Percentiles rank a stretch among this genome's conserved stretches.
phyloP scores from a whole-genome alignment of 768 basidiomycete species.

The Calocera viscosa region DNA sequence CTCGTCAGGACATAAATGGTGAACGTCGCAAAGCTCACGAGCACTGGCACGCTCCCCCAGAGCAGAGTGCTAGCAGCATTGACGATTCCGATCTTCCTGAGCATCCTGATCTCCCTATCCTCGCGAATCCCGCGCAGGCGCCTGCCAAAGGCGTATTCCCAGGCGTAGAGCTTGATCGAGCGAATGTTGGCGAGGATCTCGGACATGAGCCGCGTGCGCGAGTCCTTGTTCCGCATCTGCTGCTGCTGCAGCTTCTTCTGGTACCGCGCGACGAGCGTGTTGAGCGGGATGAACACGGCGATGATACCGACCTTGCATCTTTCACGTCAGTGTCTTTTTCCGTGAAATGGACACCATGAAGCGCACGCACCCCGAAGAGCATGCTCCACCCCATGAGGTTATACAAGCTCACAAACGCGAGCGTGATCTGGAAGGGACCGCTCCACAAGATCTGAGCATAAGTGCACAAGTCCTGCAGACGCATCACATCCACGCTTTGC shows the following conservation, averaged over 20 bases:
- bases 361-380: slow-evolving; percentile 72
- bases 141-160: slow-evolving; percentile 83
- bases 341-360: slow-evolving; percentile 75
- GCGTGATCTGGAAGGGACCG: slow-evolving; percentile 75
- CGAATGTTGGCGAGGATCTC: slow-evolving; percentile 89
- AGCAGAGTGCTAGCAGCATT: slow-evolving; percentile 36
- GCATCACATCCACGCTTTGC: slow-evolving; percentile 75
- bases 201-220: slow-evolving; percentile 75
- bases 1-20: slow-evolving; percentile 24
- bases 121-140: slow-evolving; percentile 71
- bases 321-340: slow-evolving; percentile 38
- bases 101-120: slow-evolving; percentile 65
- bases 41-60: slow-evolving; percentile 31
- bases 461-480: slow-evolving; percentile 67
- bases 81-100: slow-evolving; percentile 67
- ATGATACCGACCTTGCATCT: slow-evolving; percentile 21
- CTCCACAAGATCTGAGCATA: slow-evolving; percentile 76
- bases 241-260: slow-evolving; percentile 66
- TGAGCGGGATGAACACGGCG: slow-evolving; percentile 25
- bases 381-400: slow-evolving; percentile 83
- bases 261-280: slow-evolving; percentile 43
- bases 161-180: slow-evolving; percentile 84
- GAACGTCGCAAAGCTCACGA: slow-evolving; percentile 60
- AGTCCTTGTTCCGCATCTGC: slow-evolving; percentile 90
- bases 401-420: slow-evolving; percentile 86